Evolutionary conservation across 148 eudicot species (phyloP), one percentile per base, ranked within the genome.

Genomic region (Limonium bicolor): DNA sequence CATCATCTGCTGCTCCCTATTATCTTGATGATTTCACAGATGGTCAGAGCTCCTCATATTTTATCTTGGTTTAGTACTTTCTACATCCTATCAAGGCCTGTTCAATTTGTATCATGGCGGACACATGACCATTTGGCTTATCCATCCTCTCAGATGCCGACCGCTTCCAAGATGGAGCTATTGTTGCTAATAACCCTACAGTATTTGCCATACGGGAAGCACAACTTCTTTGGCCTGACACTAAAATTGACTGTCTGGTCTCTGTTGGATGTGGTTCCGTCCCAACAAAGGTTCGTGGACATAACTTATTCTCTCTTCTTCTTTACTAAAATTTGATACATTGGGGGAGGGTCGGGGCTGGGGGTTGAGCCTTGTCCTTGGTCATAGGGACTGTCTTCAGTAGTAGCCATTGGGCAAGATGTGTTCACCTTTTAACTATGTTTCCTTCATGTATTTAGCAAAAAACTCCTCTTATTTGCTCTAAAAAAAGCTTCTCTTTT

Each of bases 111-210:
- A n/a, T n/a, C n/a, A n/a, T n/a, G n/a, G n/a, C n/a, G n/a, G n/a
- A n/a, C n/a, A n/a, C 20, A 25, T 51, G 25, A 29, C 14, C 13
- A 41, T 20, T 40, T 26, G 33, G 8, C 54, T 60, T 37, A 31
- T 11, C 33, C 11, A 48, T 29, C 59, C 16, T 26, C 43, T 54
- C 75, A 92, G 99, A 65, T 43, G 66, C 67, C 14, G 60, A 73
- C 53, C 88, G 95, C 54, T 92, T 94, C 94, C 99, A 92, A 85
- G 99, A 92, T 76, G 99, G 99, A 53, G 99, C 99, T 33, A 85
- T 92, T 62, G 94, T 92, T 20, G 99, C 99, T 23, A 92, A 92
- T 46, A 92, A 92, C 68, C 99, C 99, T 54, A 92, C 99, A 40
- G 72, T 92, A 39, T 92, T 85, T 66, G 85, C 99, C 50, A 73